Evolutionary conservation across 805 yeast species (phyloP), one percentile per base, ranked within the genome.

Genomic region (Pichia membranifaciens): DNA sequence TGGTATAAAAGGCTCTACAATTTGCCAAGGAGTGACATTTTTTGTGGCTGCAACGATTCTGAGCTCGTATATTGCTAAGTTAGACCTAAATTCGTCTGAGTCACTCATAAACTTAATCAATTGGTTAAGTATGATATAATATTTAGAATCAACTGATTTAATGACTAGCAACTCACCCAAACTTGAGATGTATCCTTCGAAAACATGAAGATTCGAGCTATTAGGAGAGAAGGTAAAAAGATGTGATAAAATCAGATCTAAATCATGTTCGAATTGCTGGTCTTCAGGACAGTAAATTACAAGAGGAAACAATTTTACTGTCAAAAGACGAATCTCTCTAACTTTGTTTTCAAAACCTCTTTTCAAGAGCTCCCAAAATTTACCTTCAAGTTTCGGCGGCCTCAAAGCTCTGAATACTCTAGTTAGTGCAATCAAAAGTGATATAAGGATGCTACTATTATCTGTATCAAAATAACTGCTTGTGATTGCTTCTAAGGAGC

Each of bases 1-100:
- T 2, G 91, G 89, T 56, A 93, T 73, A 51, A 79, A 86, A 0
- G 96, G 96, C 7, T 86, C 79, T 18, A 88, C 68, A 13, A 91
- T 65, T 59, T 84, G 87, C 78, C 91, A 89, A 0, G 95, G 82
- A 0, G 96, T 78, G 32, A 76, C 66, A 1, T 70, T 64, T 54
- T 78, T 76, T 1, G 78, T 69, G 16, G 66, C 56, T 0, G 96
- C 83, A 12, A 85, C 72, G 31, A 73, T 66, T 20, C 77, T 66
- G 4, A 91, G 66, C 47, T 79, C 78, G 57, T 81, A 82, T 52
- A 81, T 79, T 0, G 88, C 88, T 54, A 85, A 68, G 54, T 87
- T 79, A 0, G 81, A 76, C 51, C 79, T 81, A 55, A 82, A 84
- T 44, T 78, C 79, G 59, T 82, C 82, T 3, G 70, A 57, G 16